Conservation (phyloP, 257 asterid species). For the Voacanga thouarsii region DNA sequence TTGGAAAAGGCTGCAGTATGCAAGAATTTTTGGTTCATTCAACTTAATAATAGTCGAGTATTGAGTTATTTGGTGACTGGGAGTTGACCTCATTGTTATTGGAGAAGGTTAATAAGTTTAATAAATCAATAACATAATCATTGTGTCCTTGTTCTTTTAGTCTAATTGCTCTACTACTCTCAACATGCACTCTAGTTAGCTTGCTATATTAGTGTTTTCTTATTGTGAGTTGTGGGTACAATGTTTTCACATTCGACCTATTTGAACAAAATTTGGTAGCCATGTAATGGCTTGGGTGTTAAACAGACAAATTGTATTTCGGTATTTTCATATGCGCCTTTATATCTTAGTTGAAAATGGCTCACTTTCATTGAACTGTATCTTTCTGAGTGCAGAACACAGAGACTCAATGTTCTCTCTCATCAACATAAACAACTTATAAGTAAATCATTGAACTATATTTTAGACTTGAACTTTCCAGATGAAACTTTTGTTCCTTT, state of each 20-base stretch:
- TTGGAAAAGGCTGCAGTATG: not conserved
- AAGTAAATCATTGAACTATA: not conserved
- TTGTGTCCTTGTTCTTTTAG: not conserved
- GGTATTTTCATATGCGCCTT: not conserved
- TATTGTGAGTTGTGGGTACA: not conserved
- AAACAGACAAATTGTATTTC: not conserved
- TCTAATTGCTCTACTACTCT: not conserved
- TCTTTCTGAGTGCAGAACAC: not conserved
- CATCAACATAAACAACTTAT: not conserved
- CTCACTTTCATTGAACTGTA: not conserved
- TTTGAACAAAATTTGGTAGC: not conserved
- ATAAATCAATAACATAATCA: not conserved
- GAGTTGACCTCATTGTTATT: not conserved
- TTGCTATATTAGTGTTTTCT: not conserved
- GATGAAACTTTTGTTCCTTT: not conserved
- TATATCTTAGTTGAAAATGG: not conserved
- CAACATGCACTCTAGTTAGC: not conserved
- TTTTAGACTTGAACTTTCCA: not conserved
- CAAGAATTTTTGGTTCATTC: not conserved
- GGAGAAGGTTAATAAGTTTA: not conserved
- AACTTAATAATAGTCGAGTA: not conserved
- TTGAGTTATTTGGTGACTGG: conserved; percentile 3
- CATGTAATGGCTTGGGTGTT: not conserved
- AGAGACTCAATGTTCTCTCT: not conserved
- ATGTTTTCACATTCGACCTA: not conserved